Percentiles rank a stretch among this genome's conserved stretches.
These are phyloP conservation scores for Musa troglodytarum DNA, from an alignment of 176 grass and related monocot species.

Conservation along the genomic window DNA sequence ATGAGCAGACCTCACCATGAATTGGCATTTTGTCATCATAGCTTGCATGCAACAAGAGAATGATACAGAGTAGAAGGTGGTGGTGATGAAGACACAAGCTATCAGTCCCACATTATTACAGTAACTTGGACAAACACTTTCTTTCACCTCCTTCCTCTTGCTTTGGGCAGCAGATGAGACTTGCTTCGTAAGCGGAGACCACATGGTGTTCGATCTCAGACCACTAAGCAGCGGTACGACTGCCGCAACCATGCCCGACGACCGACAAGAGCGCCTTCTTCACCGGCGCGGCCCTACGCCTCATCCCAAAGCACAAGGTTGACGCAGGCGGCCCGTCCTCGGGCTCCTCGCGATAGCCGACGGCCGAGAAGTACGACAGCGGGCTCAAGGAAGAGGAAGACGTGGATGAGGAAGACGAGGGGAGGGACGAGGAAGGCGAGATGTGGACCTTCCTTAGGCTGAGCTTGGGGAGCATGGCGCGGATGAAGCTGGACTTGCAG, in stretches of 20 bases:
- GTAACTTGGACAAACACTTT: no score
- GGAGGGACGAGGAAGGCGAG: conserved; percentile 15
- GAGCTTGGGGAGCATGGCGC: conserved; percentile 40
- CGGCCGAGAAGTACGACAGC: background rate
- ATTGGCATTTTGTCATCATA: background rate
- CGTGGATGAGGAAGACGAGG: background rate
- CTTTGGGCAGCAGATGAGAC: background rate
- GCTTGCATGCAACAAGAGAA: no score
- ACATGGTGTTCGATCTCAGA: background rate
- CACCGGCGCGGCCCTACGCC: background rate
- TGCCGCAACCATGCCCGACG: no score
- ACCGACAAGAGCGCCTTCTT: no score
- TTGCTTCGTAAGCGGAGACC: background rate
- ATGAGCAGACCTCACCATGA: no score
- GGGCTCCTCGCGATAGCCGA: background rate
- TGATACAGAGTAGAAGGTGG: no score
- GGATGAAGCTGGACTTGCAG: conserved; percentile 35
- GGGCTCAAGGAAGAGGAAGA: background rate
- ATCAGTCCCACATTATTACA: no score
- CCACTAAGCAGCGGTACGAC: background rate
- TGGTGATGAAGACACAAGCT: no score
- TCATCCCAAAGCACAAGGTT: background rate
- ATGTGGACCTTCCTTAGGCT: conserved; percentile 30
- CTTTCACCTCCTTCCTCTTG: background rate
- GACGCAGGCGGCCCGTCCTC: background rate